Conservation (phyloP, 1,139 yeast species). For the Geotrichum restrictum region DNA sequence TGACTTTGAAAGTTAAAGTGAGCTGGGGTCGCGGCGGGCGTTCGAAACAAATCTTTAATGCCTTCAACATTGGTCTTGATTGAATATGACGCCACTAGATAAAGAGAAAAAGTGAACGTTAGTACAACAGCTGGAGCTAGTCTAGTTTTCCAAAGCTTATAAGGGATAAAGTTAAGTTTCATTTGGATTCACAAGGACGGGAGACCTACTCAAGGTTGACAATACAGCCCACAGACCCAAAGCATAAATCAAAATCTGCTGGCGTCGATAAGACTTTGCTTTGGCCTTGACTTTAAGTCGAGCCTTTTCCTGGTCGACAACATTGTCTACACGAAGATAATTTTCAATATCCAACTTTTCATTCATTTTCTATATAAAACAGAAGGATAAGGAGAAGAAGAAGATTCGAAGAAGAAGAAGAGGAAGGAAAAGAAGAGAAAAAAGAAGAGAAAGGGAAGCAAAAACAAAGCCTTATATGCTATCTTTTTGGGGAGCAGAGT, state of each 20-base stretch:
- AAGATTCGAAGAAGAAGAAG: background rate
- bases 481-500: too few relatives aligned
- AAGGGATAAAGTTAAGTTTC: too few relatives aligned
- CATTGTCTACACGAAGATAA: background rate
- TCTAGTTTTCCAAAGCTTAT: too few relatives aligned
- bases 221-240: constrained; percentile 18
- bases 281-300: background rate
- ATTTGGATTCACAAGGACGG: too few relatives aligned
- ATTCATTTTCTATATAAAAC: too few relatives aligned
- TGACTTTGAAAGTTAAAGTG: too few relatives aligned
- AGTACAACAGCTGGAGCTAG: background rate
- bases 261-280: constrained; percentile 11
- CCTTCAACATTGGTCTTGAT: constrained; percentile 1
- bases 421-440: background rate
- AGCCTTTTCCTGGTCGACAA: background rate
- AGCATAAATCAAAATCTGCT: constrained; percentile 12
- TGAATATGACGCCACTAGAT: constrained; percentile 4
- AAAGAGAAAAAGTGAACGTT: too few relatives aligned
- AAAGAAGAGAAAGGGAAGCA: background rate
- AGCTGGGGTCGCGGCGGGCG: background rate
- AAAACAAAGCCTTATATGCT: too few relatives aligned
- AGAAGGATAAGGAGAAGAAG: background rate
- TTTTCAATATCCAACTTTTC: constrained; percentile 3
- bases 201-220: constrained; percentile 7
- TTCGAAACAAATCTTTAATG: background rate